Conservation (phyloP, 164 flowering plant species). For the Saururus chinensis region DNA sequence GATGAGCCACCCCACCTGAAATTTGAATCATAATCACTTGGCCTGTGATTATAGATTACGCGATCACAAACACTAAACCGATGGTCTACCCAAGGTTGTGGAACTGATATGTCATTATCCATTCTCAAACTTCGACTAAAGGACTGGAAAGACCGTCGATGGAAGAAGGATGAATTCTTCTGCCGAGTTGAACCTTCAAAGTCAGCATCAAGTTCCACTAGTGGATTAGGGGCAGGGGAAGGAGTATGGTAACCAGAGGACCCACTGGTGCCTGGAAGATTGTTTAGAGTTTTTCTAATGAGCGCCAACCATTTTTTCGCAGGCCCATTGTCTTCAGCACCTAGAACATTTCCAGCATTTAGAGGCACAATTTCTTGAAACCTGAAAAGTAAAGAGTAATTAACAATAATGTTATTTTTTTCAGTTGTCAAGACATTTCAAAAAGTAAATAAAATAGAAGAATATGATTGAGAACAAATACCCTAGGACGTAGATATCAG, state of each 20-base stretch:
- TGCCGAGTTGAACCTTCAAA: slow-evolving; percentile 81
- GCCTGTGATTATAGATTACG: slow-evolving; percentile 29
- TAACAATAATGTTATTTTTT: not conserved
- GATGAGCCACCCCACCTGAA: slow-evolving; percentile 37
- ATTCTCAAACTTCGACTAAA: slow-evolving; percentile 33
- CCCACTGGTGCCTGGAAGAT: slow-evolving; percentile 56
- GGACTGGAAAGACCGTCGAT: slow-evolving; percentile 34
- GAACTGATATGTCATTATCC: slow-evolving; percentile 27
- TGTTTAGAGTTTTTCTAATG: slow-evolving; percentile 64
- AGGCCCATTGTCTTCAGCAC: slow-evolving; percentile 86
- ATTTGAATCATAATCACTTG: slow-evolving; percentile 32
- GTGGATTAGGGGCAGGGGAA: slow-evolving; percentile 74
- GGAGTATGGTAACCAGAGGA: slow-evolving; percentile 53
- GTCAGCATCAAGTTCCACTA: slow-evolving; percentile 77
- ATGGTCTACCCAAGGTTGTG: slow-evolving; percentile 32
- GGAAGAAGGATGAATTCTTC: slow-evolving; percentile 45
- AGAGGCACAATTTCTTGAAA: slow-evolving; percentile 97
- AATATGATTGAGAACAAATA: slow-evolving; percentile 15
- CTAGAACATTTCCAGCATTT: slow-evolving; percentile 95
- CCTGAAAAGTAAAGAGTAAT: slow-evolving; percentile 27
- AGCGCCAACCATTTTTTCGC: slow-evolving; percentile 84
- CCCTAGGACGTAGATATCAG: slow-evolving; percentile 98
- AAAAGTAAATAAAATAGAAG: not conserved
- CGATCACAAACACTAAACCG: slow-evolving; percentile 44
- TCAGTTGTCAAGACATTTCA: not conserved